Evolutionary conservation across 2,329 filamentous ascomycete genomes (phyloP).

Genomic region (Botrytis fragariae): DNA sequence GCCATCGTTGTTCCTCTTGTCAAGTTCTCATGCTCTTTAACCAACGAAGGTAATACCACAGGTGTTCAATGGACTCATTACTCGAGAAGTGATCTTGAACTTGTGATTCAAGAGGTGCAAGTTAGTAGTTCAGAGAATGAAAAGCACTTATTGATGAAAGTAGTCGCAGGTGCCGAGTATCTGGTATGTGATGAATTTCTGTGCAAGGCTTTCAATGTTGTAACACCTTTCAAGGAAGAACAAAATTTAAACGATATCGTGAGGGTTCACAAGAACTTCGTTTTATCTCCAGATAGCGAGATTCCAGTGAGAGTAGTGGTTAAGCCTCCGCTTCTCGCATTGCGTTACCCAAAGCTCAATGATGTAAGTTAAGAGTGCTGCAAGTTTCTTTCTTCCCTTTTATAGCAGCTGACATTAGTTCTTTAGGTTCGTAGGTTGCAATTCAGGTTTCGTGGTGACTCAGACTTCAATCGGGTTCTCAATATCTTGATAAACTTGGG

Average conservation of each 20-base stretch:
- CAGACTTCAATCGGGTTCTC: conserved; percentile 38
- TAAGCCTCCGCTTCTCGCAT: conserved; percentile 38
- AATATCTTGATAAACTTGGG: conserved; percentile 38
- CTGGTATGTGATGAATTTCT: conserved; percentile 40
- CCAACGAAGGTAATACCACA: conserved; percentile 25
- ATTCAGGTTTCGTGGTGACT: conserved; percentile 42
- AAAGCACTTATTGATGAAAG: conserved; percentile 37
- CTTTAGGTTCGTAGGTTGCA: conserved; percentile 45
- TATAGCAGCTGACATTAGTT: not conserved
- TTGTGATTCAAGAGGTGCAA: conserved; percentile 32
- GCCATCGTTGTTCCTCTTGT: conserved; percentile 31
- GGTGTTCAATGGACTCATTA: conserved; percentile 35
- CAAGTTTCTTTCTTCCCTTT: not conserved
- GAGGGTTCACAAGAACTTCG: conserved; percentile 23
- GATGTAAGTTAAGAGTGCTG: conserved; percentile 27
- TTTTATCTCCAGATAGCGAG: conserved; percentile 27
- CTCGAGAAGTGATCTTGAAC: conserved; percentile 32
- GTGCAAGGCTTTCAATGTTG: not conserved
- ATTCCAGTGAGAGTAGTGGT: conserved; percentile 38
- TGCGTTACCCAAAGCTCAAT: conserved; percentile 38
- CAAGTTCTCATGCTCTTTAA: conserved; percentile 37
- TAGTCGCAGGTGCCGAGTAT: conserved; percentile 43
- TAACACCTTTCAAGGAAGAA: conserved; percentile 32
- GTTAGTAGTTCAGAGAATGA: conserved; percentile 26
- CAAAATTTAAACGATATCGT: conserved; percentile 35